Conservation (phyloP, 78 protist species). For the Dictyostelium purpureum region DNA sequence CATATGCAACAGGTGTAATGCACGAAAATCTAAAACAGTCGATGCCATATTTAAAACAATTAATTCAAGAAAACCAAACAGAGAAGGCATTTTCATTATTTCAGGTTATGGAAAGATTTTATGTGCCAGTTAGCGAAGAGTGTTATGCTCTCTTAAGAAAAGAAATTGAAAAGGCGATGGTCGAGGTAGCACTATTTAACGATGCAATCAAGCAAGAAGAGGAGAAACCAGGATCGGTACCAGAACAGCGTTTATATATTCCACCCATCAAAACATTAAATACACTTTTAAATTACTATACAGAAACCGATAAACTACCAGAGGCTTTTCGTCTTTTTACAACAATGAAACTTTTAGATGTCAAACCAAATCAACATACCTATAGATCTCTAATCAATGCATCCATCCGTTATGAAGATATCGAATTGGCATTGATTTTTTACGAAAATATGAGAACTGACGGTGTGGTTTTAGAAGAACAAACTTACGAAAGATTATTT, state of each 20-base stretch:
- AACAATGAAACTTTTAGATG: slow-evolving; percentile 40
- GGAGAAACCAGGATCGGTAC: slow-evolving; percentile 41
- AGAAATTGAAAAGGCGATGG: slow-evolving; percentile 35
- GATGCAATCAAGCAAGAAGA: slow-evolving; percentile 27
- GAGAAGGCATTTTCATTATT: slow-evolving; percentile 63
- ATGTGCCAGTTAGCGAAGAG: slow-evolving; percentile 33
- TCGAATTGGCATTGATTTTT: slow-evolving; percentile 42
- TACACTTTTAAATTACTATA: slow-evolving; percentile 60
- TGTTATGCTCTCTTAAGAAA: slow-evolving; percentile 25
- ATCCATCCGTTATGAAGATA: slow-evolving; percentile 70
- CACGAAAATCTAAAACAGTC: slow-evolving; percentile 33
- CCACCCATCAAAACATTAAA: slow-evolving; percentile 43
- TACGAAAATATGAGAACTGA: slow-evolving; percentile 67
- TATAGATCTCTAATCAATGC: slow-evolving; percentile 68
- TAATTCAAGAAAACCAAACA: not conserved
- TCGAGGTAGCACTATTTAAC: slow-evolving; percentile 50
- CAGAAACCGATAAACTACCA: slow-evolving; percentile 44
- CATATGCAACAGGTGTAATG: slow-evolving; percentile 45
- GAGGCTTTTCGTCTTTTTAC: slow-evolving; percentile 54
- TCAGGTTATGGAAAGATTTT: slow-evolving; percentile 73
- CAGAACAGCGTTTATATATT: slow-evolving; percentile 14
- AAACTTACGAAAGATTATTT: slow-evolving; percentile 69
- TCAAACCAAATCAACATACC: slow-evolving; percentile 67
- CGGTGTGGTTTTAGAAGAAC: slow-evolving; percentile 29
- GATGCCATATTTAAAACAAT: slow-evolving; percentile 15